phyloP scores from a whole-genome alignment of 768 basidiomycete genomes.

The Tulasnella sp. region DNA sequence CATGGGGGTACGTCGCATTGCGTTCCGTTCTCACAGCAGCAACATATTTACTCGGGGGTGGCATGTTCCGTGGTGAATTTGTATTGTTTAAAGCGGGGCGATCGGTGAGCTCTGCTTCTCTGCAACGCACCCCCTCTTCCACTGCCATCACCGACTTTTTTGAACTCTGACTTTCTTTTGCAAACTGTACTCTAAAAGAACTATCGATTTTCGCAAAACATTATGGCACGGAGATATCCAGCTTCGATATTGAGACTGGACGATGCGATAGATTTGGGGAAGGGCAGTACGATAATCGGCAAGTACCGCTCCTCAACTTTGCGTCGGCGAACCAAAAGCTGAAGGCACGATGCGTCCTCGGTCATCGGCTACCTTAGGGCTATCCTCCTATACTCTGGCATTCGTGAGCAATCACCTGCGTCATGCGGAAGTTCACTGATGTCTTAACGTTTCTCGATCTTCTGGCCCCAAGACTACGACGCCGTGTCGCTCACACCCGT shows the following conservation, averaged over 20 bases:
- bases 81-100: constrained; percentile 45
- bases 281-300: constrained; percentile 34
- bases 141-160: background rate
- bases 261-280: constrained; percentile 76
- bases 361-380: constrained; percentile 35
- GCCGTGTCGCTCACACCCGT: constrained; percentile 75
- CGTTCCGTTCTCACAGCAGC: background rate
- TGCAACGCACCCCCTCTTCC: background rate
- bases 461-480: constrained; percentile 57
- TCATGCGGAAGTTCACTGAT: background rate
- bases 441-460: background rate
- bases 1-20: constrained; percentile 55
- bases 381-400: constrained; percentile 87
- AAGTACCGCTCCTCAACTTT: constrained; percentile 23
- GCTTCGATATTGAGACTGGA: constrained; percentile 87
- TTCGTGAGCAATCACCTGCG: constrained; percentile 38
- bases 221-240: constrained; percentile 78
- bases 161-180: constrained; percentile 7
- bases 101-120: constrained; percentile 47
- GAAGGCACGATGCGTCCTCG: constrained; percentile 8
- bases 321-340: constrained; percentile 26
- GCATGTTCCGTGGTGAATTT: background rate
- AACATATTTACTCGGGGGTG: background rate
- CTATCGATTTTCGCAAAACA: constrained; percentile 76
- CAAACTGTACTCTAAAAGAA: constrained; percentile 28